Percentiles rank a stretch among this genome's conserved stretches.
Conservation (phyloP, 1,284 basidiomycete genomes). For the Farysia itapuensis region DNA sequence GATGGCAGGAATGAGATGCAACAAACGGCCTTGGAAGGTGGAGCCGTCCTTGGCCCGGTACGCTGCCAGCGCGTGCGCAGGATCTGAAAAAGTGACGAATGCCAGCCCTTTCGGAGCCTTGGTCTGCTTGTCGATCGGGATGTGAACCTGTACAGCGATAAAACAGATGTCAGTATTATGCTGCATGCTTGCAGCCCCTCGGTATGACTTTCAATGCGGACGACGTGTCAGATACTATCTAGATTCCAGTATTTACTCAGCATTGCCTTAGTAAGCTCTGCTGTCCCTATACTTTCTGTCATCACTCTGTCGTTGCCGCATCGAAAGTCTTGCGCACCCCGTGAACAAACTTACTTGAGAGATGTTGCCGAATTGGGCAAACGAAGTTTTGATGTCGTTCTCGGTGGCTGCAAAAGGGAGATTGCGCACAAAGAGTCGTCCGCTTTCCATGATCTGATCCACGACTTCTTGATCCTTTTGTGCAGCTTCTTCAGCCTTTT, state of each 20-base stretch:
- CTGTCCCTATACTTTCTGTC: conserved; percentile 58
- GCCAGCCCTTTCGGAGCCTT: conserved; percentile 72
- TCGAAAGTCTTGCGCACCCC: too few relatives aligned
- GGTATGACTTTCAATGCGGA: too few relatives aligned
- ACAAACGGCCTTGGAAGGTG: conserved; percentile 85
- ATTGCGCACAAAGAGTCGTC: conserved; percentile 87
- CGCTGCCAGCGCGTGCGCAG: conserved; percentile 73
- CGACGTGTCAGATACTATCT: conserved; percentile 45
- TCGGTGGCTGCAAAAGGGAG: conserved; percentile 80
- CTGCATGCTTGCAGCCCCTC: too few relatives aligned
- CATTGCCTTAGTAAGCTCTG: conserved; percentile 37
- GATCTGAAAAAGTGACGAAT: conserved; percentile 75
- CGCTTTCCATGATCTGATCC: conserved; percentile 72
- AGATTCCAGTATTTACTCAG: conserved; percentile 55
- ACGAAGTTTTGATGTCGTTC: conserved; percentile 71
- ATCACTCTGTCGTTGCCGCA: conserved; percentile 19
- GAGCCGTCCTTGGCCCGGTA: conserved; percentile 78
- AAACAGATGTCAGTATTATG: neutral
- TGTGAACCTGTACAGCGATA: conserved; percentile 69
- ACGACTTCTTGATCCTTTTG: conserved; percentile 57
- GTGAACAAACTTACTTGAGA: conserved; percentile 62
- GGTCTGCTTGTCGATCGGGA: conserved; percentile 72
- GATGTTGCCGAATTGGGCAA: conserved; percentile 73
- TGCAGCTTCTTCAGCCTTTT: conserved; percentile 32
- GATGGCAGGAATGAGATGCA: conserved; percentile 85